Conservation (phyloP, 257 asterid genomes). For the Fraxinus quadrangulata region DNA sequence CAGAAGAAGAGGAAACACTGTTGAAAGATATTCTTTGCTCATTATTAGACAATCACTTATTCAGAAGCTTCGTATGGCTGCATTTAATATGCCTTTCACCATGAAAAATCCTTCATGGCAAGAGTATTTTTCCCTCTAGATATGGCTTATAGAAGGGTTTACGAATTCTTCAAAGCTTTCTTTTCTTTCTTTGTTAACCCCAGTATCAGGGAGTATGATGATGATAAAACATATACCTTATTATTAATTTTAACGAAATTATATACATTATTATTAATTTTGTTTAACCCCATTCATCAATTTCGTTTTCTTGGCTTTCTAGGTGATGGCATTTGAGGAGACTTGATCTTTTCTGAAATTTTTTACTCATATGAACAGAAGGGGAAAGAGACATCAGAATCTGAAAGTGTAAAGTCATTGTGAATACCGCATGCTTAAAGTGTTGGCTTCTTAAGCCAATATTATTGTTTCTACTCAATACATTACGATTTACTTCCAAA, state of each 20-base stretch:
- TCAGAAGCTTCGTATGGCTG: neutral
- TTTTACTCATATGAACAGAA: neutral
- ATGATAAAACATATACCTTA: neutral
- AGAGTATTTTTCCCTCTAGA: no score
- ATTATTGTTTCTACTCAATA: neutral
- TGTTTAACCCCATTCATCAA: neutral
- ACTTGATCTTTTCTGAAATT: conserved; percentile 25
- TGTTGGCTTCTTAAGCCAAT: neutral
- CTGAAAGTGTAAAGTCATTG: neutral
- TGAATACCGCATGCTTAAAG: conserved; percentile 8
- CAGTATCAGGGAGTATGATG: neutral
- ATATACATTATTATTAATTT: neutral
- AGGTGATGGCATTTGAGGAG: conserved; percentile 54
- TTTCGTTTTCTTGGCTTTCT: conserved; percentile 15
- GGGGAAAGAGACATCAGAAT: neutral
- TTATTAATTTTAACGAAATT: neutral
- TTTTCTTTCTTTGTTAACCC: neutral
- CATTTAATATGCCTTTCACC: neutral
- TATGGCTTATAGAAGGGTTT: neutral
- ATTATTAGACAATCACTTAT: no score
- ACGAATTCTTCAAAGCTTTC: neutral
- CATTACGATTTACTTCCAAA: neutral
- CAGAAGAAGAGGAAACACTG: neutral
- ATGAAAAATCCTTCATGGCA: neutral
- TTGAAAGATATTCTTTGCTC: neutral